Evolutionary conservation across 176 grass and related monocot genomes (phyloP).

Genomic region (Aegilops bicornis): DNA sequence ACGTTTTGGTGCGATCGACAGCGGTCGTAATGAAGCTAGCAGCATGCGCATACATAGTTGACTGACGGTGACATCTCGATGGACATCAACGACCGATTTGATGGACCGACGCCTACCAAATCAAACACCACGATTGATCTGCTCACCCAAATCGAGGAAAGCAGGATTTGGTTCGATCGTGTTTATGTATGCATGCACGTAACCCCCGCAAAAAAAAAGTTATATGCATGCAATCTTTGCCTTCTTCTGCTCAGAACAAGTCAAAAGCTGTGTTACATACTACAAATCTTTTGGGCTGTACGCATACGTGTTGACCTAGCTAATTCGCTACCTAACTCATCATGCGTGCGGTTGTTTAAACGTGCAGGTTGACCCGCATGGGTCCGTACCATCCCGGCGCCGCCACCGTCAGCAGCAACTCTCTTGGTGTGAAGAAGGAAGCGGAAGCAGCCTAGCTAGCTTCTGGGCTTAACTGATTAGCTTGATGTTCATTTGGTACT

Average conservation of each 20-base stretch:
- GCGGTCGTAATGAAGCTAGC: neutral
- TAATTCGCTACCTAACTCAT: neutral
- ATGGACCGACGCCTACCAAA: slow-evolving; percentile 2
- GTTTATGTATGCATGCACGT: neutral
- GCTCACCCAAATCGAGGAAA: neutral
- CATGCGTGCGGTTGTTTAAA: neutral
- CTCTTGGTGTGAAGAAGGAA: slow-evolving; percentile 33
- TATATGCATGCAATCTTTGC: neutral
- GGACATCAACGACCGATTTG: neutral
- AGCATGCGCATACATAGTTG: neutral
- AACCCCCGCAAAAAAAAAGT: too few species aligned
- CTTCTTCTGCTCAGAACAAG: neutral
- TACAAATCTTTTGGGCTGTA: neutral
- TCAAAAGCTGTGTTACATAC: neutral
- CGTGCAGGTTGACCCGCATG: slow-evolving; percentile 52
- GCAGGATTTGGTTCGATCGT: slow-evolving; percentile 9
- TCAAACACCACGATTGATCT: neutral
- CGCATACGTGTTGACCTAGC: neutral
- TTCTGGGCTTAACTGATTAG: neutral
- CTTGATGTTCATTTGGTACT: slow-evolving; percentile 8
- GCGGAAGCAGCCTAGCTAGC: neutral
- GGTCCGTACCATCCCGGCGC: slow-evolving; percentile 38
- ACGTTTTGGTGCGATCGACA: slow-evolving; percentile 27
- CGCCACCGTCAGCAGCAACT: neutral
- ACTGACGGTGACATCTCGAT: neutral